These are phyloP conservation scores for Ligustrum vulgare DNA, from an alignment of 257 asterid genomes.

Conservation along the genomic window DNA sequence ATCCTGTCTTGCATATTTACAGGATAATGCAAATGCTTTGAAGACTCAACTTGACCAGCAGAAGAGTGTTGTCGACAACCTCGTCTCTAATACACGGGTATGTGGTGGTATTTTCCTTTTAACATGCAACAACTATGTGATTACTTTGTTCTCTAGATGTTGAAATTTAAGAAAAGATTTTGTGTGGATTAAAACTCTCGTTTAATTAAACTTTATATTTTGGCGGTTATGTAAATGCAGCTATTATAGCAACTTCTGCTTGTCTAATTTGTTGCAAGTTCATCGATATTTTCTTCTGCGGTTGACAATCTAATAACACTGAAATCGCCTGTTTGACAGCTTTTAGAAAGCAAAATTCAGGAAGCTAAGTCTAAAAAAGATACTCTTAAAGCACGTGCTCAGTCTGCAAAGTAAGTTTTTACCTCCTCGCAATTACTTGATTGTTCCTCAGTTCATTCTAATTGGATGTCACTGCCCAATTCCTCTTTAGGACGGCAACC, in stretches of 20 bases:
- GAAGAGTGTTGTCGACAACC: conserved; percentile 77
- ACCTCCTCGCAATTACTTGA: conserved; percentile 8
- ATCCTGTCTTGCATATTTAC: conserved; percentile 26
- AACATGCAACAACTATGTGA: neutral
- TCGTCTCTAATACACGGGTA: conserved; percentile 89
- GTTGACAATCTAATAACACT: conserved; percentile 1
- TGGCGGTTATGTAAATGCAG: conserved; percentile 9
- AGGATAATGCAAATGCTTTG: conserved; percentile 91
- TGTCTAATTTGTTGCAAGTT: conserved; percentile 14
- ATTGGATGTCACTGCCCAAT: conserved; percentile 20
- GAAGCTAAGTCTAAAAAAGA: conserved; percentile 96
- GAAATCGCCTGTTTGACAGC: conserved; percentile 42
- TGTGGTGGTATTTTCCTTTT: conserved; percentile 27
- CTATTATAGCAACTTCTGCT: conserved; percentile 15
- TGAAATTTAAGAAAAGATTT: neutral
- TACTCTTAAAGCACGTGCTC: conserved; percentile 98
- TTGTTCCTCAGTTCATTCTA: conserved; percentile 8
- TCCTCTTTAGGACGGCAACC: conserved; percentile 51
- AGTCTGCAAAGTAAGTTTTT: conserved; percentile 86
- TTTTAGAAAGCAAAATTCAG: conserved; percentile 95
- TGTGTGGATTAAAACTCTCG: neutral
- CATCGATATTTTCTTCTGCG: conserved; percentile 9
- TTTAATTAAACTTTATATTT: neutral
- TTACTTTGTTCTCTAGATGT: neutral
- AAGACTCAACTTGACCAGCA: conserved; percentile 91